Conservation (phyloP, 2,329 filamentous ascomycete genomes). For the Neobulgaria alba region DNA sequence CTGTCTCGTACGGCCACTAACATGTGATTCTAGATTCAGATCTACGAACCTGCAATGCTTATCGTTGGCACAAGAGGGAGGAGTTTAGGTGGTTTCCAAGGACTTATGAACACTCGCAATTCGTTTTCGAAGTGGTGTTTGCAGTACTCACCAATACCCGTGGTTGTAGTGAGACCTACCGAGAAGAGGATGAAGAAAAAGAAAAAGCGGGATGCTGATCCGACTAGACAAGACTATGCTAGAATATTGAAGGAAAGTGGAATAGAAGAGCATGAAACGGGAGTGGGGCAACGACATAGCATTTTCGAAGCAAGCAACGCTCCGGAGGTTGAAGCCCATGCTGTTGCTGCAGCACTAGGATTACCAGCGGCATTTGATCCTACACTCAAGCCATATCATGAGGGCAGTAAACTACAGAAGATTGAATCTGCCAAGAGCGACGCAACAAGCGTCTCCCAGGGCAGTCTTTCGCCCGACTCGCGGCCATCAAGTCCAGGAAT, state of each 20-base stretch:
- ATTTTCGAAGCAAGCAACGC: constrained; percentile 23
- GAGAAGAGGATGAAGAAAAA: constrained; percentile 66
- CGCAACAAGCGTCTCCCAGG: constrained; percentile 15
- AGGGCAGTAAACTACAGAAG: constrained; percentile 16
- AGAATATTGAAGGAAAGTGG: constrained; percentile 55
- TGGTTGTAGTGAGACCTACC: constrained; percentile 63
- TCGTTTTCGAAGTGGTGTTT: constrained; percentile 69
- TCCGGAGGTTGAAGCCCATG: constrained; percentile 54
- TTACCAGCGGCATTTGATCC: constrained; percentile 55
- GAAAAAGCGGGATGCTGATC: constrained; percentile 57
- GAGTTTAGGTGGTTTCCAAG: constrained; percentile 61
- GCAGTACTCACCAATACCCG: constrained; percentile 65
- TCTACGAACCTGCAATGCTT: constrained; percentile 65
- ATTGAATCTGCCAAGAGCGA: constrained; percentile 23
- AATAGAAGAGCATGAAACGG: constrained; percentile 26
- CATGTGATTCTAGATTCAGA: constrained; percentile 56
- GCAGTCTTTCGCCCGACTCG: constrained; percentile 27
- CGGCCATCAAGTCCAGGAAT: constrained; percentile 28
- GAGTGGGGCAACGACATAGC: constrained; percentile 14
- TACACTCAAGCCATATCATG: constrained; percentile 46
- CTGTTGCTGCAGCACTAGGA: constrained; percentile 54
- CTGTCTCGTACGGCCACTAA: too few species aligned
- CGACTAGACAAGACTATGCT: constrained; percentile 52
- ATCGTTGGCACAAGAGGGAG: constrained; percentile 64
- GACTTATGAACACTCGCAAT: constrained; percentile 49